phyloP scores from a whole-genome alignment of 352 stramenopile species.

The Globisporangium cylindrosporum region DNA sequence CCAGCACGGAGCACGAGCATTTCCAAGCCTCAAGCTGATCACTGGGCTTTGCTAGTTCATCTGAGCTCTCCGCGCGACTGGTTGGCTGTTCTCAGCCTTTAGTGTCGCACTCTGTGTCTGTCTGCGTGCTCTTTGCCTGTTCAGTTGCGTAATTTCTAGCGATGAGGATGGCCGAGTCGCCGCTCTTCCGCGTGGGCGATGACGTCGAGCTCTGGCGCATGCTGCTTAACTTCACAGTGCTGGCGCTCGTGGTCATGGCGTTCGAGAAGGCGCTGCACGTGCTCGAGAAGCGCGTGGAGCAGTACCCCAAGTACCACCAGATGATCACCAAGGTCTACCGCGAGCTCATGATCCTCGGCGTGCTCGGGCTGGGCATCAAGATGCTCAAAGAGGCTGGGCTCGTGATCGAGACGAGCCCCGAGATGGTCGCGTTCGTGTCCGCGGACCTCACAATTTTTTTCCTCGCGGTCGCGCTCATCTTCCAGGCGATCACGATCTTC shows the following conservation, averaged over 20 bases:
- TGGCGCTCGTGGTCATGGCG: slow-evolving; percentile 46
- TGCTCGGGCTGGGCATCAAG: slow-evolving; percentile 55
- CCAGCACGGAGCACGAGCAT: neutral
- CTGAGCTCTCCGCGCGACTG: neutral
- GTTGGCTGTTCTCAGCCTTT: neutral
- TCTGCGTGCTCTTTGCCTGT: neutral
- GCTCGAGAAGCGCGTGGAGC: slow-evolving; percentile 39
- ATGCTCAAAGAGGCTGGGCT: slow-evolving; percentile 37
- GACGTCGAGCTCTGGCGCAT: slow-evolving; percentile 56
- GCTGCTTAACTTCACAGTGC: slow-evolving; percentile 42
- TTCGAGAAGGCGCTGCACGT: slow-evolving; percentile 44
- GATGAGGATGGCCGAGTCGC: slow-evolving; percentile 9
- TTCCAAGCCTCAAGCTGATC: neutral
- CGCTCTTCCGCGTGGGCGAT: slow-evolving; percentile 18
- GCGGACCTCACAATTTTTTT: slow-evolving; percentile 62
- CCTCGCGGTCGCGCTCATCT: slow-evolving; percentile 43
- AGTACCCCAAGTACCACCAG: slow-evolving; percentile 62
- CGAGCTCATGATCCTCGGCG: slow-evolving; percentile 61
- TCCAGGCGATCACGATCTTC: slow-evolving; percentile 55
- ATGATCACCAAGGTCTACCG: slow-evolving; percentile 64
- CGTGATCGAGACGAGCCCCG: slow-evolving; percentile 28
- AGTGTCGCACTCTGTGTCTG: neutral
- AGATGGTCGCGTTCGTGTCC: slow-evolving; percentile 51
- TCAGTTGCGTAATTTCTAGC: neutral
- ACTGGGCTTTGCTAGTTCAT: neutral